phyloP scores from a whole-genome alignment of 176 grass and related monocot genomes.

The Triticum aestivum region IWGSC_CS_RefSeq_v2.1 NC_057804.1:476430675-476431174 shows the following conservation, averaged over 20 bases:
- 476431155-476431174: background rate
- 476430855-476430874: background rate
- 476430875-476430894: background rate
- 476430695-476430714: too few relatives aligned
- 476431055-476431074: background rate
- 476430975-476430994: background rate
- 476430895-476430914: background rate
- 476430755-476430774: too few relatives aligned
- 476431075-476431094: background rate
- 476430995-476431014: background rate
- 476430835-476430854: background rate
- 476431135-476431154: background rate
- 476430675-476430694: too few relatives aligned
- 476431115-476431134: background rate
- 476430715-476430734: too few relatives aligned
- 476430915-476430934: constrained; percentile 14
- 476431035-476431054: background rate
- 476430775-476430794: too few relatives aligned
- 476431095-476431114: background rate
- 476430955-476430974: background rate
- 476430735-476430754: too few relatives aligned
- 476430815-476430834: too few relatives aligned
- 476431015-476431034: background rate
- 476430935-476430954: background rate
- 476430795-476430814: too few relatives aligned